A percentile compares a stretch with the other conserved stretches of the same genome.
phyloP scores from a whole-genome alignment of 2,329 filamentous ascomycete species.

The Fusarium devonianum region DNA sequence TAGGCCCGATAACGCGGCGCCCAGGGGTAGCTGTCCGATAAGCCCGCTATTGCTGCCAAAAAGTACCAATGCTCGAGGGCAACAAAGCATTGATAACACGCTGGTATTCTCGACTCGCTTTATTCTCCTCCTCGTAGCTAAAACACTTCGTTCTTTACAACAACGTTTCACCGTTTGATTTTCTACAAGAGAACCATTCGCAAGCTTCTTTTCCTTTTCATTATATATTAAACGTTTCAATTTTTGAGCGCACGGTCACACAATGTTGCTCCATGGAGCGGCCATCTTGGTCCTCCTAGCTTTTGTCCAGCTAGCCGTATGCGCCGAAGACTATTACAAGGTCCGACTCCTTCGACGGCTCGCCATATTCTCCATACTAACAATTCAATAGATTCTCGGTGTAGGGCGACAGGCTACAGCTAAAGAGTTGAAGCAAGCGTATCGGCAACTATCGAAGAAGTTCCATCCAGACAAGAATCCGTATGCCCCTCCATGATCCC shows the following conservation, averaged over 20 bases:
- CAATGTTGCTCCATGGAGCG: constrained; percentile 61
- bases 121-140: constrained; percentile 14
- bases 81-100: constrained; percentile 46
- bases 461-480: constrained; percentile 98
- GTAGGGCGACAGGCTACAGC: constrained; percentile 81
- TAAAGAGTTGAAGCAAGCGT: constrained; percentile 91
- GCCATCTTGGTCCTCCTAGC: constrained; percentile 60
- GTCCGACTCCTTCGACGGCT: constrained; percentile 49
- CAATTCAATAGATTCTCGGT: constrained; percentile 70
- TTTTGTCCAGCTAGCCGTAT: constrained; percentile 62
- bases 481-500: constrained; percentile 58
- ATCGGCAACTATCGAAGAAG: constrained; percentile 90
- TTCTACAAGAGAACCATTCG: too few relatives aligned
- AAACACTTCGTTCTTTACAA: too few relatives aligned
- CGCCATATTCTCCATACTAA: constrained; percentile 8
- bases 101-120: constrained; percentile 41
- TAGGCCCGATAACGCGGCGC: constrained; percentile 30
- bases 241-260: constrained; percentile 34
- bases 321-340: constrained; percentile 81
- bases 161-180: too few relatives aligned
- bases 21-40: constrained; percentile 31
- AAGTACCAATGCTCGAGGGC: constrained; percentile 20
- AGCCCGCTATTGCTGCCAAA: constrained; percentile 17
- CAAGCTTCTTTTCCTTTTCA: constrained; percentile 1
- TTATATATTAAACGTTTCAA: constrained; percentile 6